Evolutionary conservation across 2,329 filamentous ascomycete genomes (phyloP).

Genomic region (Penicillium sp.): DNA sequence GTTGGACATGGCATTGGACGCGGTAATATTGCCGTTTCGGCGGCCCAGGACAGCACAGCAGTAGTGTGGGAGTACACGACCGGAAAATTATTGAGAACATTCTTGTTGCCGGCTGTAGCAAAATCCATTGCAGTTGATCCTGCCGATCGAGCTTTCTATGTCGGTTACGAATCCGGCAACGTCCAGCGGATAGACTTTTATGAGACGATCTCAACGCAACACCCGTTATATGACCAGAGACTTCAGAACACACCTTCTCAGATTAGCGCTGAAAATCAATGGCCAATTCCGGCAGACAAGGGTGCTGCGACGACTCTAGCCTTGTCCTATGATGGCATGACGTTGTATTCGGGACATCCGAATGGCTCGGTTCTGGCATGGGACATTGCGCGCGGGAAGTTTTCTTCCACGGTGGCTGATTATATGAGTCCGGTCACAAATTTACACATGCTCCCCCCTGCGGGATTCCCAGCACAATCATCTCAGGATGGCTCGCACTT

Average conservation of each 20-base stretch:
- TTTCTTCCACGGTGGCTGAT: constrained; percentile 63
- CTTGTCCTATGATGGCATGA: constrained; percentile 77
- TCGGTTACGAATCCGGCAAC: constrained; percentile 74
- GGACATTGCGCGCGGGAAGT: constrained; percentile 70
- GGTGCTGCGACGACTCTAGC: constrained; percentile 66
- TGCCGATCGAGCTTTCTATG: constrained; percentile 75
- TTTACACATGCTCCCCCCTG: constrained; percentile 65
- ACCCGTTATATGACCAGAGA: constrained; percentile 32
- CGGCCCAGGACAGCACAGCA: constrained; percentile 80
- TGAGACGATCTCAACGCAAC: constrained; percentile 43
- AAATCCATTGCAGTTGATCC: constrained; percentile 74
- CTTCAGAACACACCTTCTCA: constrained; percentile 41
- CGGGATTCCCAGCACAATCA: constrained; percentile 37
- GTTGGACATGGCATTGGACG: constrained; percentile 65
- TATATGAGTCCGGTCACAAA: constrained; percentile 82
- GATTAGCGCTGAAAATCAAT: constrained; percentile 37
- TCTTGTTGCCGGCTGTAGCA: constrained; percentile 71
- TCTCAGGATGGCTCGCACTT: constrained; percentile 40
- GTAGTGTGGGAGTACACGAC: constrained; percentile 90
- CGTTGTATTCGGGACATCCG: constrained; percentile 73
- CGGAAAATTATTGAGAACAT: constrained; percentile 71
- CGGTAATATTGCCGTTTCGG: constrained; percentile 78
- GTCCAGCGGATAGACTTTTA: constrained; percentile 77
- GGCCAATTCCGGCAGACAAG: constrained; percentile 55
- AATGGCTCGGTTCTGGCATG: constrained; percentile 76